Base-by-base conservation (phyloP, 2,329 filamentous ascomycete genomes). In the Aureobasidium leucospermi region DNA sequence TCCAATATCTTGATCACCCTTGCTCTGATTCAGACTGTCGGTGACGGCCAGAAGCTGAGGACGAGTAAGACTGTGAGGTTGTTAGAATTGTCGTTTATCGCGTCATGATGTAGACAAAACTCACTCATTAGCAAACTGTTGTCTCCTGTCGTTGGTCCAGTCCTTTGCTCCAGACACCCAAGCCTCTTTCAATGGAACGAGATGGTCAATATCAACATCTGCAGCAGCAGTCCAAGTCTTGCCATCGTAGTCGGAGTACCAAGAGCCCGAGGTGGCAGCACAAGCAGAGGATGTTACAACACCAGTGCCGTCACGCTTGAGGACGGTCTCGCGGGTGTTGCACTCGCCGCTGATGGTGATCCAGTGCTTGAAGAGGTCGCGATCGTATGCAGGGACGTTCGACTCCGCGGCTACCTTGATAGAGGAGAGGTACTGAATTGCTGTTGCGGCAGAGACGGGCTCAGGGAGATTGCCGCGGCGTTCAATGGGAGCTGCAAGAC, bases 41-140 rank as follows among this genome's bases (percentile, higher is more conserved):
- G 89, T 93, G 8, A 94, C 88, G 36, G 89, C 87, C 74, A 89
- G 81, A 32, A 94, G 80, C 75, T 94, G 89, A 0, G 90, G 90
- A 23, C 55, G 55, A 41, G 55, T 58, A 32, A 48, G 42, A 58
- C 53, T 58, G 23, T 38, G 28, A 32, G 6, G 28, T 23, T 28
- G 32, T 48, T n/a, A 48, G 45, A 9, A 10, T 11, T 15, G 23
- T 2, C 2, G 9, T 28, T 1, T 76, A 80, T 61, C 34, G 8
- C 16, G 23, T 23, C 23, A 10, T 28, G n/a, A 46, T 28, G 28
- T 10, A 42, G n/a, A 42, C n/a, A 16, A 32, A 65, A 45, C 68
- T 94, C 23, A 58, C 55, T 58, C 55, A 9, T 58, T 58, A 65
- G 90, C 90, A 68, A 91, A 91, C 3, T 77, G 70, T 68, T 86